Conservation (phyloP, 768 basidiomycete genomes). For the Kwoniella dendrophila region DNA sequence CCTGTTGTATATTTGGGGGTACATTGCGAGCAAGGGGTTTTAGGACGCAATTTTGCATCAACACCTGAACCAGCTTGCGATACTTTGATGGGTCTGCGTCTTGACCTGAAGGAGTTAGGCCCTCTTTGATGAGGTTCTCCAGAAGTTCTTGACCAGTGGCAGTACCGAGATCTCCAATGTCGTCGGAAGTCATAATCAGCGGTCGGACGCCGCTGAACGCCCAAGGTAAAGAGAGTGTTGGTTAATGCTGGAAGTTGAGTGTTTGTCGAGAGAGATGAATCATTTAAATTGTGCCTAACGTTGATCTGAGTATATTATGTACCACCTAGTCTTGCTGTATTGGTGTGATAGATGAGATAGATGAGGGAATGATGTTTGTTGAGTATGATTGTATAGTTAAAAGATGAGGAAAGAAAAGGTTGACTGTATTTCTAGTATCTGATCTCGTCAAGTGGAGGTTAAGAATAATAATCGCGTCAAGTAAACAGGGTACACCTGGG, state of each 20-base stretch:
- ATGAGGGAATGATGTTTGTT: too few relatives aligned
- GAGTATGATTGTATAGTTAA: too few relatives aligned
- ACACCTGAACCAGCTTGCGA: conserved; percentile 38
- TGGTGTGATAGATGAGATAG: not conserved
- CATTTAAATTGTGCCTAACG: too few relatives aligned
- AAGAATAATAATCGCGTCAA: too few relatives aligned
- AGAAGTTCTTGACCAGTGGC: conserved; percentile 30
- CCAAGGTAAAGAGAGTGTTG: not conserved
- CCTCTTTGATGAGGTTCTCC: conserved; percentile 42
- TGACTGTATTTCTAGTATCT: too few relatives aligned
- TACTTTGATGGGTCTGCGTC: conserved; percentile 30
- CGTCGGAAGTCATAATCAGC: conserved; percentile 5
- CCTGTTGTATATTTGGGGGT: conserved; percentile 14
- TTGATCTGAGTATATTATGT: too few relatives aligned
- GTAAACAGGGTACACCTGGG: too few relatives aligned
- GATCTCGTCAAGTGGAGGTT: too few relatives aligned
- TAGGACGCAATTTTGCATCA: conserved; percentile 43
- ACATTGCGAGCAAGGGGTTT: conserved; percentile 19
- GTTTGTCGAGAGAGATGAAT: too few relatives aligned
- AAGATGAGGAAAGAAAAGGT: too few relatives aligned
- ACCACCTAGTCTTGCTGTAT: too few relatives aligned
- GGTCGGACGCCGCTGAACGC: not conserved
- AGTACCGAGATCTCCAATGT: conserved; percentile 13
- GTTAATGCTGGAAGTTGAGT: not conserved
- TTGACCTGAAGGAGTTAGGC: conserved; percentile 27